Evolutionary conservation across 1,284 basidiomycete genomes (phyloP).

Genomic region (Rhodotorula sp.): DNA sequence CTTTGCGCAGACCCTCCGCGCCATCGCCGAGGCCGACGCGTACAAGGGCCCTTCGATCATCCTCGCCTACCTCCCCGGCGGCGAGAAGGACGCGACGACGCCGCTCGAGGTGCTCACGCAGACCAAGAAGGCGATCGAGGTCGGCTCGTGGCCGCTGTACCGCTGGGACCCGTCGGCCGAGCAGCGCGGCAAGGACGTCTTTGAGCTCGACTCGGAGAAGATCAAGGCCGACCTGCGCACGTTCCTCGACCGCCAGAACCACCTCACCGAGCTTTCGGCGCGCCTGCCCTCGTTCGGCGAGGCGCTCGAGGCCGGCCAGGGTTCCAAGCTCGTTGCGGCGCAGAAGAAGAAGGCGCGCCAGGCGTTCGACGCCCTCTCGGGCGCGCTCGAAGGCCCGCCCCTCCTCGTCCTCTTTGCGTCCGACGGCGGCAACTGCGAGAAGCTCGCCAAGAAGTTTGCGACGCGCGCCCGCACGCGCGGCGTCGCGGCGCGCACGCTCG

Average conservation of each 20-base stretch:
- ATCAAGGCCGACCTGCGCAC: conserved; percentile 92
- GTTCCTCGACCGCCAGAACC: conserved; percentile 95
- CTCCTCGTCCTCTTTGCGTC: conserved; percentile 87
- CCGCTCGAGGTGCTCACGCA: conserved; percentile 91
- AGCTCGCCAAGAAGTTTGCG: conserved; percentile 85
- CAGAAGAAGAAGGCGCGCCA: conserved; percentile 80
- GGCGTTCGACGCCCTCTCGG: conserved; percentile 82
- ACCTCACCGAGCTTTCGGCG: conserved; percentile 86
- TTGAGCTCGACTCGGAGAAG: conserved; percentile 87
- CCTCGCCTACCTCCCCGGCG: conserved; percentile 91
- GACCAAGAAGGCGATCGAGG: conserved; percentile 94
- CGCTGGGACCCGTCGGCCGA: conserved; percentile 92
- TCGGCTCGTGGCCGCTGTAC: conserved; percentile 98
- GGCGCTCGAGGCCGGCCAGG: conserved; percentile 83
- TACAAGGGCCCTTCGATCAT: conserved; percentile 90
- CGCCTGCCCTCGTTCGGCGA: conserved; percentile 74
- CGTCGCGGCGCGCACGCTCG: conserved; percentile 69
- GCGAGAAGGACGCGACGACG: conserved; percentile 64
- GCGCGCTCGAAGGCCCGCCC: conserved; percentile 84
- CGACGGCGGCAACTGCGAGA: conserved; percentile 93
- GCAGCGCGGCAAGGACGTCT: conserved; percentile 68
- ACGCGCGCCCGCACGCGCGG: conserved; percentile 83
- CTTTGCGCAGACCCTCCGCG: conserved; percentile 91
- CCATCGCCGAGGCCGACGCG: conserved; percentile 85
- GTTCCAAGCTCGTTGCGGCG: conserved; percentile 67